These are phyloP conservation scores for Neodidymelliopsis sp. DNA, from an alignment of 2,329 filamentous ascomycete species.

Conservation along the genomic window DNA sequence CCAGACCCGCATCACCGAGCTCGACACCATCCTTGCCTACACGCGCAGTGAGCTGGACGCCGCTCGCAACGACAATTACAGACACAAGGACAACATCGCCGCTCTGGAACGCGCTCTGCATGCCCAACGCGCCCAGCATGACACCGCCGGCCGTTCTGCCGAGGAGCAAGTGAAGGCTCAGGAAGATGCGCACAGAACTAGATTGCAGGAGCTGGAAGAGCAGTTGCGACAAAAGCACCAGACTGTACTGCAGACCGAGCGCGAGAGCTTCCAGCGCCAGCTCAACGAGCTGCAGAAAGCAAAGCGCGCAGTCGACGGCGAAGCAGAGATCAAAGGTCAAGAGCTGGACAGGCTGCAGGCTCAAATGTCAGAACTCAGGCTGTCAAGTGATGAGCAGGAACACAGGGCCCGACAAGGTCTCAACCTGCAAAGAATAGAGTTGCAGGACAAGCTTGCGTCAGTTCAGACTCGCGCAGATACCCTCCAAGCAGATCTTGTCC, in stretches of 20 bases:
- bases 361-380: slow-evolving; percentile 24
- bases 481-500: slow-evolving; percentile 36
- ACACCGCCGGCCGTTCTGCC: slow-evolving; percentile 10
- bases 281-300: slow-evolving; percentile 25
- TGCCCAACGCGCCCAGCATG: slow-evolving; percentile 20
- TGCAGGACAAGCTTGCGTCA: slow-evolving; percentile 31
- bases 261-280: slow-evolving; percentile 33
- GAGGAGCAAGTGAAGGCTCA: slow-evolving; percentile 27
- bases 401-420: too few relatives aligned
- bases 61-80: slow-evolving; percentile 39
- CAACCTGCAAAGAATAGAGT: slow-evolving; percentile 12
- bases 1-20: slow-evolving; percentile 42
- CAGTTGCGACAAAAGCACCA: slow-evolving; percentile 36
- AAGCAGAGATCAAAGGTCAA: slow-evolving; percentile 18
- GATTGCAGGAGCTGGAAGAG: slow-evolving; percentile 38
- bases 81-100: slow-evolving; percentile 35
- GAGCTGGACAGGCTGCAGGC: slow-evolving; percentile 24
- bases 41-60: slow-evolving; percentile 43
- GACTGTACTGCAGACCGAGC: slow-evolving; percentile 37
- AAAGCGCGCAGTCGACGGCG: slow-evolving; percentile 23
- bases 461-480: slow-evolving; percentile 36
- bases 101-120: slow-evolving; percentile 27
- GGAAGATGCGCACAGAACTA: slow-evolving; percentile 30
- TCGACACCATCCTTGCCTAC: slow-evolving; percentile 45
- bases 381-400: slow-evolving; percentile 19